Percentiles rank a stretch among this genome's conserved stretches.
These are phyloP conservation scores for Cercospora zeina DNA, from an alignment of 2,329 filamentous ascomycete genomes.

Conservation along the genomic window DNA sequence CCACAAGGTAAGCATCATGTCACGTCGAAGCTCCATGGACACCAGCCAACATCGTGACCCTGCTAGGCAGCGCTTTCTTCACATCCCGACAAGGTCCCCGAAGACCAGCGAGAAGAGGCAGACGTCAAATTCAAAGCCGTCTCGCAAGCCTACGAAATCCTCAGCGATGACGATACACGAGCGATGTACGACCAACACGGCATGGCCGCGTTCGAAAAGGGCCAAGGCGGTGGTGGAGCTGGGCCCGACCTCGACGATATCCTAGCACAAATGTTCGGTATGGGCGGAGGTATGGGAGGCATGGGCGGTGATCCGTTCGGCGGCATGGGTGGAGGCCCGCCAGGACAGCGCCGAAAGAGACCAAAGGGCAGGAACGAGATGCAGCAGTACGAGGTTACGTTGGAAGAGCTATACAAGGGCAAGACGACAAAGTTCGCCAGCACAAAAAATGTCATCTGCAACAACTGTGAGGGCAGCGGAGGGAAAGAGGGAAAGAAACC, in stretches of 20 bases:
- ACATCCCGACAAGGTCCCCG: constrained; percentile 93
- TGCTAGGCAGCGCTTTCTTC: constrained; percentile 63
- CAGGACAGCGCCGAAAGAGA: constrained; percentile 42
- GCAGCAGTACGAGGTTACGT: constrained; percentile 82
- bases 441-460: constrained; percentile 90
- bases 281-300: constrained; percentile 59
- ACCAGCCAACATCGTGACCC: neutral
- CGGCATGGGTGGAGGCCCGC: constrained; percentile 29
- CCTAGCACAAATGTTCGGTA: constrained; percentile 82
- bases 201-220: constrained; percentile 91
- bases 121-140: constrained; percentile 92
- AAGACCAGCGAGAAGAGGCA: constrained; percentile 78
- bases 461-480: constrained; percentile 81
- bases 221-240: constrained; percentile 63
- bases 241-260: constrained; percentile 89
- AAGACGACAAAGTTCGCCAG: constrained; percentile 97
- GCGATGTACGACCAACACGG: constrained; percentile 89
- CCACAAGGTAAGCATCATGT: constrained; percentile 66
- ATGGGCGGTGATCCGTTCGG: constrained; percentile 45
- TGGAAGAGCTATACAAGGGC: constrained; percentile 97
- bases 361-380: constrained; percentile 78
- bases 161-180: constrained; percentile 92
- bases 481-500: constrained; percentile 84
- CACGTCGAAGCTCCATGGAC: neutral
- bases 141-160: constrained; percentile 95